Evolutionary conservation across 164 flowering plant species (phyloP).

Genomic region (Kalanchoe fedtschenkoi): DNA sequence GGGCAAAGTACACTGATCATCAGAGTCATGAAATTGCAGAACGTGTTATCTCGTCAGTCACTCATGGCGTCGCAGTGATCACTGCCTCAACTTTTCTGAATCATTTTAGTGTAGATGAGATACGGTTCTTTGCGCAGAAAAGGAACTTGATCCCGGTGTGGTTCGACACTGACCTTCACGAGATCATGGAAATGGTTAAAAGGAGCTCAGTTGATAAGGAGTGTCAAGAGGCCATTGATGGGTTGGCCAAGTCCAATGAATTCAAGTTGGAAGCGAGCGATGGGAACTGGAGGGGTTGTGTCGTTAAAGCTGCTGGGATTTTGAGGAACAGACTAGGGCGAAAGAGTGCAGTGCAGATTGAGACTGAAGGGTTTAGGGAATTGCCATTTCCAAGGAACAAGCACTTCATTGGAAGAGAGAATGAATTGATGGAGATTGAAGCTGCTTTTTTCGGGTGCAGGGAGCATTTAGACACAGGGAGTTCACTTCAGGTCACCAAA

Average conservation of each 20-base stretch:
- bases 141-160: slow-evolving; percentile 73
- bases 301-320: slow-evolving; percentile 42
- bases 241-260: slow-evolving; percentile 47
- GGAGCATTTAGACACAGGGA: slow-evolving; percentile 31
- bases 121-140: slow-evolving; percentile 78
- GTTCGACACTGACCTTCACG: slow-evolving; percentile 36
- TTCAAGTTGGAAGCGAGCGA: slow-evolving; percentile 59
- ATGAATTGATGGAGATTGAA: slow-evolving; percentile 67
- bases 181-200: slow-evolving; percentile 30
- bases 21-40: slow-evolving; percentile 94
- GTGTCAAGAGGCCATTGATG: slow-evolving; percentile 61
- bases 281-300: slow-evolving; percentile 66
- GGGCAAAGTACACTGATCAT: slow-evolving; percentile 63
- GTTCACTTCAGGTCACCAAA: slow-evolving; percentile 15
- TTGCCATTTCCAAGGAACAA: slow-evolving; percentile 60
- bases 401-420: slow-evolving; percentile 69
- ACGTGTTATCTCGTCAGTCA: slow-evolving; percentile 67
- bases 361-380: slow-evolving; percentile 39
- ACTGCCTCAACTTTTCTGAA: slow-evolving; percentile 39
- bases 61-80: slow-evolving; percentile 61
- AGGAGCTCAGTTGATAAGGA: slow-evolving; percentile 49
- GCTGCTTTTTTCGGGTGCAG: slow-evolving; percentile 46
- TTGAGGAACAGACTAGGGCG: slow-evolving; percentile 63
- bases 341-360: slow-evolving; percentile 43
- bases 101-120: slow-evolving; percentile 58